phyloP scores from a whole-genome alignment of 805 yeast species.

The Candida multigemmis region DNA sequence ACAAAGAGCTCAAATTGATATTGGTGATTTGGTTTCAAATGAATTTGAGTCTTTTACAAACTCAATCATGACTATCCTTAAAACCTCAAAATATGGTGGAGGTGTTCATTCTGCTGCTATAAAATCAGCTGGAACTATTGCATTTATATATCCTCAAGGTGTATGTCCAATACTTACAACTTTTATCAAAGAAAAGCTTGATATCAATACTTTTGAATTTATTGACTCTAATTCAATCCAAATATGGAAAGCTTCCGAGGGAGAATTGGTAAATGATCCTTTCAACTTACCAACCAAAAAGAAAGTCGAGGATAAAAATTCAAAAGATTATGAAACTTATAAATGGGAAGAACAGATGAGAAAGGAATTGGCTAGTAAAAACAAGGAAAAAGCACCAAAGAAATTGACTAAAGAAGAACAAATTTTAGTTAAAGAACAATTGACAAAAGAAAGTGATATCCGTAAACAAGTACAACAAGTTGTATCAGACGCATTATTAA shows the following conservation, averaged over 20 bases:
- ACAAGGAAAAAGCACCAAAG: slow-evolving; percentile 25
- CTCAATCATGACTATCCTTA: too few relatives aligned
- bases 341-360: slow-evolving; percentile 87
- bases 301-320: slow-evolving; percentile 51
- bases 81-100: neutral
- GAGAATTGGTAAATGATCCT: slow-evolving; percentile 60
- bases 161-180: slow-evolving; percentile 43
- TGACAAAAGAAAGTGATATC: slow-evolving; percentile 50
- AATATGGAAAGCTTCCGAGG: slow-evolving; percentile 66
- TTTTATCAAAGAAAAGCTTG: too few relatives aligned
- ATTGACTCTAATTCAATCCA: slow-evolving; percentile 39
- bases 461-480: slow-evolving; percentile 36
- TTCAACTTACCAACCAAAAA: slow-evolving; percentile 34
- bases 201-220: slow-evolving; percentile 29
- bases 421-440: slow-evolving; percentile 48
- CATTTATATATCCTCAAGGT: slow-evolving; percentile 52
- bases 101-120: slow-evolving; percentile 16
- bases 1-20: slow-evolving; percentile 49
- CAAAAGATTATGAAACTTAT: slow-evolving; percentile 75
- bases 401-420: slow-evolving; percentile 77
- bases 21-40: slow-evolving; percentile 43
- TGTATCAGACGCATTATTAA: slow-evolving; percentile 34
- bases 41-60: slow-evolving; percentile 6
- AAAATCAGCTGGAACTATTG: slow-evolving; percentile 35
- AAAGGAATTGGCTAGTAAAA: slow-evolving; percentile 59